phyloP scores from a whole-genome alignment of 805 yeast genomes.

The Kregervanrija fluxuum region DNA sequence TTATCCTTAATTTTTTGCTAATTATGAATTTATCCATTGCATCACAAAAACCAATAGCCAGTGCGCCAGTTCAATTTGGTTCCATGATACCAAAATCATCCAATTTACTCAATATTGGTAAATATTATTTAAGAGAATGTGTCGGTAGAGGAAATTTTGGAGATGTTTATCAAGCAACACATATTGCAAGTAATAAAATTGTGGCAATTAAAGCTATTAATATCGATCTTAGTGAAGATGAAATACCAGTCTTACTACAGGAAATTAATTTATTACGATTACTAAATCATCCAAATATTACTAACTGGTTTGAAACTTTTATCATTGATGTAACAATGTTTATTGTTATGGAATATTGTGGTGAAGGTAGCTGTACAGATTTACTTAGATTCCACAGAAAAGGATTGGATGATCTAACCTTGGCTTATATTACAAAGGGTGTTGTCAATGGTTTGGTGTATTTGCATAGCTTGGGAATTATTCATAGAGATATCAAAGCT shows the following conservation, averaged over 20 bases:
- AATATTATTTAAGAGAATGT: conserved; percentile 37
- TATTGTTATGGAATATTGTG: conserved; percentile 93
- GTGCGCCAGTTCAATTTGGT: too few species aligned
- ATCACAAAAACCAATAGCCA: too few species aligned
- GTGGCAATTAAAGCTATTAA: conserved; percentile 88
- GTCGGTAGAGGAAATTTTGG: conserved; percentile 86
- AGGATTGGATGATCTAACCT: conserved; percentile 48
- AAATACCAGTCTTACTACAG: conserved; percentile 58
- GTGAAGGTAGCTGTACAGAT: conserved; percentile 87
- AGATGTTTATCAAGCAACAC: conserved; percentile 64
- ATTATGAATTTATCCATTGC: too few species aligned
- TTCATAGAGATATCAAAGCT: conserved; percentile 91
- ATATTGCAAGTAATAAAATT: conserved; percentile 26
- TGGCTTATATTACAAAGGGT: conserved; percentile 55
- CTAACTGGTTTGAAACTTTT: conserved; percentile 58
- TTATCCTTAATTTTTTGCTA: too few species aligned
- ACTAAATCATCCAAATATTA: conserved; percentile 59
- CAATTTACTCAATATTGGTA: too few species aligned
- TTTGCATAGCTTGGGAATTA: conserved; percentile 64
- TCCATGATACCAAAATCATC: too few species aligned
- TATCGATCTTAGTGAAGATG: conserved; percentile 73
- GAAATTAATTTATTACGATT: conserved; percentile 74
- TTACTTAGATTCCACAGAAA: conserved; percentile 48
- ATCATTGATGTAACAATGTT: conserved; percentile 64
- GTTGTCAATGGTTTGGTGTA: conserved; percentile 67